Base-by-base conservation (phyloP, 768 basidiomycete genomes). In the Myochromella boudieri region DNA sequence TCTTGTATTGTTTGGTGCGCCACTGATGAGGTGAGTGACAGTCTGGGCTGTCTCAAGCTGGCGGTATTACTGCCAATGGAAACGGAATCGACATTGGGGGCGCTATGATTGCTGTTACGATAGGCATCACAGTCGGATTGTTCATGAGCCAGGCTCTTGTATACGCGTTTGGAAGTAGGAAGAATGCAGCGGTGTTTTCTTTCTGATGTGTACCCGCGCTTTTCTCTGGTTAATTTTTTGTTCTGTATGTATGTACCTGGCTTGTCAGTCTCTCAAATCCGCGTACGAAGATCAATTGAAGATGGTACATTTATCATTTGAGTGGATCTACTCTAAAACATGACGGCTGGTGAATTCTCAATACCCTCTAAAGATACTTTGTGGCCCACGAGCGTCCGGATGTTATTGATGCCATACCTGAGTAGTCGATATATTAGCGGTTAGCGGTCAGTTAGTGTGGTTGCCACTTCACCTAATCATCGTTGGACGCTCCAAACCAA, bases 401-500 rank as follows among this genome's bases (percentile, higher is more conserved):
- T 99, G 65, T 99, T 98, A 65, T 84, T 95, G 62, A 99, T 95
- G 15, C 92, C 94, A 67, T 98, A 99, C 39, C 94, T 95, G 57
- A 11, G 42, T 32, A 34, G n/a, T 40, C 20, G 51, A 41, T 26
- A 28, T 20, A 31, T 8, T 34, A 7, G n/a, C 14, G 33, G 7
- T 7, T n/a, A n/a, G 14, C n/a, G 14, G 6, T 14, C 33, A 6
- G n/a, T n/a, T n/a, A n/a, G n/a, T n/a, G n/a, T n/a, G n/a, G n/a
- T n/a, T n/a, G n/a, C n/a, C n/a, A n/a, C n/a, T 84, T 55, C 55
- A 92, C 91, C 94, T 83, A 69, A 99, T 98, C 97, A 99, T 98
- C 1, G 97, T 98, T 14, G 97, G 97, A 51, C 97, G 74, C 71
- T 99, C 97, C 22, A 98, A 72, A 60, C 85, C 81, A 52, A 99